Conservation (phyloP, 441 rosid species). For the Sinapis alba region DNA sequence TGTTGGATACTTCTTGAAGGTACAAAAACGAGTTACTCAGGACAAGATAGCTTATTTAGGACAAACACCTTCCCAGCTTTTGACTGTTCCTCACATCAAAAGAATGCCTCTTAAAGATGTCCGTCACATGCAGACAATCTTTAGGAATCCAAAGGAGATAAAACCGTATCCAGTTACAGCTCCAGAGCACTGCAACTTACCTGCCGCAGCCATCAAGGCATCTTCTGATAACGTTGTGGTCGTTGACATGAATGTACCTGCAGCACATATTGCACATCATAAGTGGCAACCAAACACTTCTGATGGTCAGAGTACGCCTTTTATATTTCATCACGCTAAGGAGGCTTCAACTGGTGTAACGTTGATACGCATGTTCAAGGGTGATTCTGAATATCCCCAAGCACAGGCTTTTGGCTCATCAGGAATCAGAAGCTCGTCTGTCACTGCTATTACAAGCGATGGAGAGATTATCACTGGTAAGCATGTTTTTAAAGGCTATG, state of each 20-base stretch:
- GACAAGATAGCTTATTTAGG: conserved; percentile 92
- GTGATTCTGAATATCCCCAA: conserved; percentile 81
- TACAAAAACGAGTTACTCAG: conserved; percentile 72
- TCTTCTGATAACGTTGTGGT: conserved; percentile 71
- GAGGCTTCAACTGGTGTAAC: conserved; percentile 63
- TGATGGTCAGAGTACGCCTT: conserved; percentile 83
- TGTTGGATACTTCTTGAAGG: conserved; percentile 47
- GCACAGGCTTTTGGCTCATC: conserved; percentile 82
- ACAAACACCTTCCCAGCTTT: conserved; percentile 95
- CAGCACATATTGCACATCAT: conserved; percentile 84
- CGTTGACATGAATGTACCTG: conserved; percentile 83
- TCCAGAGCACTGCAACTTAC: conserved; percentile 89
- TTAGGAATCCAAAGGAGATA: conserved; percentile 81
- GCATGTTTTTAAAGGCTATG: not conserved
- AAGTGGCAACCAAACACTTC: conserved; percentile 96
- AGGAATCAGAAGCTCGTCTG: conserved; percentile 74
- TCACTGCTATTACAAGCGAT: conserved; percentile 71
- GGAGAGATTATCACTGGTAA: conserved; percentile 86
- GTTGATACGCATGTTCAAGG: conserved; percentile 84
- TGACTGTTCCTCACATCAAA: conserved; percentile 76
- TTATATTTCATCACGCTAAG: conserved; percentile 85
- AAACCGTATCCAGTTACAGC: conserved; percentile 71
- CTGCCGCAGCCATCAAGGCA: conserved; percentile 88
- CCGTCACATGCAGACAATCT: conserved; percentile 91
- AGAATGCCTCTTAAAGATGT: conserved; percentile 76